Conservation (phyloP, 1,139 yeast genomes). For the Suhomyces yuchorum region DNA sequence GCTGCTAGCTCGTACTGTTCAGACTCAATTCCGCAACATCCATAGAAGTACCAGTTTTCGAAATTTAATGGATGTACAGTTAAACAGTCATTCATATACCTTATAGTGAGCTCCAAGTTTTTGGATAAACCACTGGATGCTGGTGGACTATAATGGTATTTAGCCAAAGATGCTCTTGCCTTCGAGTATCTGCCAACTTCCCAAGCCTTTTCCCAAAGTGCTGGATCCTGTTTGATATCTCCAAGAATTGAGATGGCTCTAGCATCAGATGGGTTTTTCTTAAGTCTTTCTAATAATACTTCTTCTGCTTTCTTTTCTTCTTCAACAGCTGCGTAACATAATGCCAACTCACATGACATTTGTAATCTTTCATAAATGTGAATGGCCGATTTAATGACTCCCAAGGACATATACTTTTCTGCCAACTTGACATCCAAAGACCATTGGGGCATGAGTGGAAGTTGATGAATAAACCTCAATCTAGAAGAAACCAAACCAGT, state of each 20-base stretch:
- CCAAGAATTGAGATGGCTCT: conserved; percentile 85
- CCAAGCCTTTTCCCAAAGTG: conserved; percentile 87
- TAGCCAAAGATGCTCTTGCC: conserved; percentile 84
- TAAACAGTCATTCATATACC: conserved; percentile 74
- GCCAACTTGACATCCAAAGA: conserved; percentile 80
- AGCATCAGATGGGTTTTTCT: conserved; percentile 69
- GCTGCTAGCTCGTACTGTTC: conserved; percentile 77
- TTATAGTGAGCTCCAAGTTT: conserved; percentile 58
- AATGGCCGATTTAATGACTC: conserved; percentile 82
- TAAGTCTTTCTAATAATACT: conserved; percentile 57
- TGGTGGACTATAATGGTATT: conserved; percentile 71
- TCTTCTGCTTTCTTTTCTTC: conserved; percentile 67
- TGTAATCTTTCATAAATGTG: conserved; percentile 84
- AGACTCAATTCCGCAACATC: conserved; percentile 83
- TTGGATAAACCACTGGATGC: conserved; percentile 50
- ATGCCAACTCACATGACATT: conserved; percentile 80
- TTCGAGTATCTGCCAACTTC: conserved; percentile 75
- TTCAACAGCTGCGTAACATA: conserved; percentile 88
- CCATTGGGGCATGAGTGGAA: conserved; percentile 87
- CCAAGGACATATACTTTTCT: conserved; percentile 83
- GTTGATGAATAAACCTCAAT: conserved; percentile 67
- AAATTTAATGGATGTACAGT: conserved; percentile 73
- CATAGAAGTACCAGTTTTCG: conserved; percentile 91
- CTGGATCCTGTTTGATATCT: conserved; percentile 78
- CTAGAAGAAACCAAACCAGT: conserved; percentile 50